These are phyloP conservation scores for Musa beccarii DNA, from an alignment of 176 grass and related monocot species.

Conservation along the genomic window DNA sequence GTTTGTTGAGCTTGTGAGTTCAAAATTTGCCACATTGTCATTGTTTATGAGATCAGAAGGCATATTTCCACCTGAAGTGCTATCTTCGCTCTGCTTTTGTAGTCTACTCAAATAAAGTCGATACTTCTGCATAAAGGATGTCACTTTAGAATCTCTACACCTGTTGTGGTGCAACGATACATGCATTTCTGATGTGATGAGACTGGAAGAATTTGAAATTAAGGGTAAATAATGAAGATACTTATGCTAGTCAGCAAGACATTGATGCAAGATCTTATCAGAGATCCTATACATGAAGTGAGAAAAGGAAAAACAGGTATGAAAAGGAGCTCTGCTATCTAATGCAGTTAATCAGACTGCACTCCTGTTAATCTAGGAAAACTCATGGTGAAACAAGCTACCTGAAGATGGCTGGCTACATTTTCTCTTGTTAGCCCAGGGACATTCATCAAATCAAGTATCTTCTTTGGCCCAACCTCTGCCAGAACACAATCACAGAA, in stretches of 20 bases:
- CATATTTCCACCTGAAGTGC: constrained; percentile 30
- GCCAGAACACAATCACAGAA: constrained; percentile 17
- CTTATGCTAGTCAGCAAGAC: too few relatives aligned
- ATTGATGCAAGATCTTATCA: too few relatives aligned
- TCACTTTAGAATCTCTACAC: constrained; percentile 3
- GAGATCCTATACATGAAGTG: background rate
- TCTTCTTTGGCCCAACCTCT: constrained; percentile 99
- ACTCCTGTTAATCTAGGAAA: background rate
- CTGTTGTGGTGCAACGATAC: background rate
- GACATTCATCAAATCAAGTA: constrained; percentile 92
- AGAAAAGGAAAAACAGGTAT: too few relatives aligned
- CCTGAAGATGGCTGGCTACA: constrained; percentile 99
- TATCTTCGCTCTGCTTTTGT: constrained; percentile 90
- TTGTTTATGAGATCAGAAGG: constrained; percentile 44
- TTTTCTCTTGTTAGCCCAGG: constrained; percentile 96
- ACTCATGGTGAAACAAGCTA: constrained; percentile 21
- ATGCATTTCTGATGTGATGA: background rate
- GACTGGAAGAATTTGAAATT: background rate
- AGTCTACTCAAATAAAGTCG: constrained; percentile 93
- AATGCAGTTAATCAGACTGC: background rate
- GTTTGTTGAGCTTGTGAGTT: constrained; percentile 38
- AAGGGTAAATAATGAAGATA: background rate
- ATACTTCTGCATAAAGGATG: constrained; percentile 75
- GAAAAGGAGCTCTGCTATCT: too few relatives aligned
- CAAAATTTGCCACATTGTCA: constrained; percentile 39